A percentile compares a stretch with the other conserved stretches of the same genome.
Evolutionary conservation across 805 yeast genomes (phyloP).

Genomic region (Yamadazyma tumulicola): DNA sequence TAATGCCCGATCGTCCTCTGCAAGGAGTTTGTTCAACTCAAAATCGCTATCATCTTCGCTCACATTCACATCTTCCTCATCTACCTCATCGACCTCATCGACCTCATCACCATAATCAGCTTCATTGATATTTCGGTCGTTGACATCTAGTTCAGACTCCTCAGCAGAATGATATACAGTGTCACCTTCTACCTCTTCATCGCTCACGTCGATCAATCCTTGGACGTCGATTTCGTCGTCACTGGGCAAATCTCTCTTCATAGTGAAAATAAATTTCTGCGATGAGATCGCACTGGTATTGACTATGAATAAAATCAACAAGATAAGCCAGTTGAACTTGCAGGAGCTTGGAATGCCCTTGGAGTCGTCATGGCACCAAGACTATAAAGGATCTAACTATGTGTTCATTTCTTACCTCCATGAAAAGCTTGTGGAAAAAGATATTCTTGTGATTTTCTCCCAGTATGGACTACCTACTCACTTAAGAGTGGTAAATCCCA

Average conservation of each 20-base stretch:
- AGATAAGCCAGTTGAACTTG: constrained; percentile 57
- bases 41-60: constrained; percentile 50
- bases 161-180: constrained; percentile 17
- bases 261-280: constrained; percentile 3
- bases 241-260: constrained; percentile 15
- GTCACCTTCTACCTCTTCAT: constrained; percentile 21
- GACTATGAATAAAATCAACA: constrained; percentile 35
- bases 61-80: constrained; percentile 15
- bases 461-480: constrained; percentile 88
- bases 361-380: constrained; percentile 87
- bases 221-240: constrained; percentile 29
- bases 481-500: constrained; percentile 53
- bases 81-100: constrained; percentile 29
- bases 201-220: constrained; percentile 43
- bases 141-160: constrained; percentile 17
- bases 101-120: constrained; percentile 31
- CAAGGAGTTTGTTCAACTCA: constrained; percentile 58
- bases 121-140: constrained; percentile 21
- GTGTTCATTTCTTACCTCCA: constrained; percentile 76
- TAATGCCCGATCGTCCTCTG: constrained; percentile 43
- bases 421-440: constrained; percentile 64
- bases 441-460: constrained; percentile 72
- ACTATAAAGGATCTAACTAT: constrained; percentile 72
- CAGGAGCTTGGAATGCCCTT: constrained; percentile 63
- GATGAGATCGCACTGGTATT: neutral